Conservation (phyloP, 2,329 filamentous ascomycete species). For the Alternaria triticimaculans region DNA sequence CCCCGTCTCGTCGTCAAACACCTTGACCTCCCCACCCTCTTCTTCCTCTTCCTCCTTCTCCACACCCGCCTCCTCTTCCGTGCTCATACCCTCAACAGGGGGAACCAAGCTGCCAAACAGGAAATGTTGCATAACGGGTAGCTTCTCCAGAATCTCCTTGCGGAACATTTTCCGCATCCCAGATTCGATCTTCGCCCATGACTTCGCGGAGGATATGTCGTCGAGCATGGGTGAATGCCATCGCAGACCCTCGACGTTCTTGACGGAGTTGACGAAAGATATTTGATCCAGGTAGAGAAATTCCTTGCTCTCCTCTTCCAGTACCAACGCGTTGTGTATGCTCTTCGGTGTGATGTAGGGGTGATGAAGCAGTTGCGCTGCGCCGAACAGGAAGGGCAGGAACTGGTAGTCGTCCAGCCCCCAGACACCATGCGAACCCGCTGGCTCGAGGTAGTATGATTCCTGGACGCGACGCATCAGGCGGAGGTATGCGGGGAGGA, state of each 20-base stretch:
- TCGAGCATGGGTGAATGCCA: constrained; percentile 99
- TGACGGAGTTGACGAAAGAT: constrained; percentile 91
- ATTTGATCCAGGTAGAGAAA: constrained; percentile 94
- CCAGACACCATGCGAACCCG: constrained; percentile 61
- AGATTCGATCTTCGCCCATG: constrained; percentile 88
- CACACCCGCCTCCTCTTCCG: constrained; percentile 59
- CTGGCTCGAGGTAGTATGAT: constrained; percentile 93
- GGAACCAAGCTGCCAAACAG: constrained; percentile 87
- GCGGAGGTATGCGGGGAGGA: constrained; percentile 82
- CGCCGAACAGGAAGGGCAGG: constrained; percentile 60
- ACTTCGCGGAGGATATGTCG: constrained; percentile 89
- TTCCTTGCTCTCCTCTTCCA: constrained; percentile 84
- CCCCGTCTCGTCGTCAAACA: constrained; percentile 67
- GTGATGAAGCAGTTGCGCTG: constrained; percentile 70
- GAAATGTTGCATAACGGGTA: constrained; percentile 99
- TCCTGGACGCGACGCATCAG: constrained; percentile 89
- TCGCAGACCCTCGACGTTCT: constrained; percentile 89
- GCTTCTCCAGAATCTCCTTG: constrained; percentile 86
- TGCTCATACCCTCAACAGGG: constrained; percentile 81
- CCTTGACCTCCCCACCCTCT: constrained; percentile 61
- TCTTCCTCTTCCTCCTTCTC: constrained; percentile 49
- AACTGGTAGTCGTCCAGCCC: constrained; percentile 62
- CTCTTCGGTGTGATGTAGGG: constrained; percentile 56
- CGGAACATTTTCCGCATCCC: constrained; percentile 98
- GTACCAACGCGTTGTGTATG: constrained; percentile 85